These are phyloP conservation scores for Thalassiosira livingstoniorum DNA, from an alignment of 352 stramenopile species.

Conservation along the genomic window DNA sequence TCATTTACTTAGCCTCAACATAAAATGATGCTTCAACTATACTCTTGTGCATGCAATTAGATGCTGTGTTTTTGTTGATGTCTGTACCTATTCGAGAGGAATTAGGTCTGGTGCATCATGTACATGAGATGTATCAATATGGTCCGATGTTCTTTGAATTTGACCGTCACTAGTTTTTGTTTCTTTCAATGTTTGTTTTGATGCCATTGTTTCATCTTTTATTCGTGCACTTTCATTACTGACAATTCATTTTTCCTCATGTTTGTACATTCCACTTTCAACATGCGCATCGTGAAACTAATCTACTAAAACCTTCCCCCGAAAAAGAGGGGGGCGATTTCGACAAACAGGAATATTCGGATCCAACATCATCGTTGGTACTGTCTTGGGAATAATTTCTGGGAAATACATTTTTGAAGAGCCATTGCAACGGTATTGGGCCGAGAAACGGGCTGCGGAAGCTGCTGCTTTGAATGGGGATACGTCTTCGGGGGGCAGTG, in stretches of 20 bases:
- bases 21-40: neutral
- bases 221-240: neutral
- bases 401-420: conserved; percentile 63
- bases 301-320: neutral
- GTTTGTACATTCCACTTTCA: neutral
- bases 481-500: neutral
- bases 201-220: neutral
- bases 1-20: neutral
- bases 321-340: conserved; percentile 45
- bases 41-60: neutral
- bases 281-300: neutral
- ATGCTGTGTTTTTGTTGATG: no score
- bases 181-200: neutral
- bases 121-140: neutral
- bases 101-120: no score
- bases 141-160: neutral
- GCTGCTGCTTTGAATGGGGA: no score
- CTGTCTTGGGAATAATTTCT: conserved; percentile 39
- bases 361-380: conserved; percentile 42
- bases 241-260: neutral
- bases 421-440: conserved; percentile 54
- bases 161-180: neutral
- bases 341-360: conserved; percentile 47
- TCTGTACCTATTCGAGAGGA: no score
- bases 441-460: conserved; percentile 34